Percentiles rank a stretch among this genome's conserved stretches.
phyloP scores from a whole-genome alignment of 2,329 filamentous ascomycete species.

The Laburnicola sp. region DNA sequence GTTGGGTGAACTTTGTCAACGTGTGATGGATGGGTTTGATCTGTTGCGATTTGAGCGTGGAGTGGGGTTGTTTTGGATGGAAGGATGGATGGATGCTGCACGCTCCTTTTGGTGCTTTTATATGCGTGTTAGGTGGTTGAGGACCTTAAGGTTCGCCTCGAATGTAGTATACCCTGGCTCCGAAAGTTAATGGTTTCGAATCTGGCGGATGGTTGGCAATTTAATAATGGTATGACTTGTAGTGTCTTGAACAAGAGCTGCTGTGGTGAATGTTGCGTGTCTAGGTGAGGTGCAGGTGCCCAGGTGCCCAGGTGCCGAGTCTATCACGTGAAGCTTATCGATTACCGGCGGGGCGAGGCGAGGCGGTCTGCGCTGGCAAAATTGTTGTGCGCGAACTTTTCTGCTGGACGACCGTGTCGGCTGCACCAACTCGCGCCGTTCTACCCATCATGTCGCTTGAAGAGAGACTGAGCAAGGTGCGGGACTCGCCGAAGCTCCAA shows the following conservation, averaged over 20 bases:
- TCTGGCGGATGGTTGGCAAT: too few species aligned
- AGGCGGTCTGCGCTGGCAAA: conserved; percentile 20
- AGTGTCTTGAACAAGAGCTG: too few species aligned
- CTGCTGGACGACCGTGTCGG: conserved; percentile 8
- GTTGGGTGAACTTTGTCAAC: background rate
- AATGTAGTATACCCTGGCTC: too few species aligned
- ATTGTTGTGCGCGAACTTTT: conserved; percentile 26
- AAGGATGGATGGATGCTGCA: too few species aligned
- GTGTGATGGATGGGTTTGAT: background rate
- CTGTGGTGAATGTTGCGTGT: too few species aligned
- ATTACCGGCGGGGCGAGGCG: conserved; percentile 8
- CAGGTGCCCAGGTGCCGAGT: background rate
- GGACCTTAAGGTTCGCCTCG: too few species aligned
- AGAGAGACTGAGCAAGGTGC: conserved; percentile 96
- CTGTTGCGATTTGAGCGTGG: conserved; percentile 2
- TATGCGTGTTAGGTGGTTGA: too few species aligned
- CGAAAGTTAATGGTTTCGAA: background rate
- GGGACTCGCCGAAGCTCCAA: conserved; percentile 86
- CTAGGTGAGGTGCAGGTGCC: too few species aligned
- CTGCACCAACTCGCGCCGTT: conserved; percentile 20
- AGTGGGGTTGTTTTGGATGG: background rate
- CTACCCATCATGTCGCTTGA: conserved; percentile 62
- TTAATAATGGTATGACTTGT: too few species aligned
- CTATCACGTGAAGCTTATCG: conserved; percentile 17
- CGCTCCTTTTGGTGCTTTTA: too few species aligned